Evolutionary conservation across 257 asterid genomes (phyloP), one percentile per base, ranked within the genome.

Genomic region (Lantana camara): DNA sequence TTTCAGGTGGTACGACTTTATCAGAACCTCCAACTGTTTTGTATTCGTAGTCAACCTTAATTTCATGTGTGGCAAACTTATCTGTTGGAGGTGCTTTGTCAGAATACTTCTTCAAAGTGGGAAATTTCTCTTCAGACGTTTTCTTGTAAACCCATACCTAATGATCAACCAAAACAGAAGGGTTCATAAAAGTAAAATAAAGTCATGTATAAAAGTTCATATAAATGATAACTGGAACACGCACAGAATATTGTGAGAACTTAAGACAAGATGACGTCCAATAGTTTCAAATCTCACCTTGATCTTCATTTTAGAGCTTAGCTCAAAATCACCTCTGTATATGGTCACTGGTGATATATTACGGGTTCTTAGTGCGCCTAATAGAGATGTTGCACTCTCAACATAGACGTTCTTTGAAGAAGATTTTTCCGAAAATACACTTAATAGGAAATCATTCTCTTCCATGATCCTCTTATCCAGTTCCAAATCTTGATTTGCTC

Each of bases 81-180:
- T 93, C 99, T 20, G 95, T 78, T n/a, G 79, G 78, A 66, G 95
- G 93, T 30, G 99, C 96, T 78, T 84, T 84, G 70, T 90, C 92
- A 60, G 99, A 93, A 81, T 93, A 93, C 75, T 79, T 90, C 74
- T 87, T 90, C 80, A 90, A 76, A 55, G 92, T 84, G 73, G 99
- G 99, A 59, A 93, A 84, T 68, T 70, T 93, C 84, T 93, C 99
- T 77, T 93, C 95, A 29, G 81, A 79, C 41, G 96, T 84, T 80
- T 93, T 93, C 87, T 93, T 93, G 85, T 93, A 93, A 64, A 90
- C 95, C 99, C 97, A 90, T 35, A 93, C 96, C 99, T 92, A 69
- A 38, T 60, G 57, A 40, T 45, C n/a, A 62, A 63, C 13, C 32
- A 71, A 68, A 57, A 51, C 41, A 60, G 12, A 64, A 23, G 22